These are phyloP conservation scores for Tricholomella constricta DNA, from an alignment of 768 basidiomycete genomes.

Conservation along the genomic window DNA sequence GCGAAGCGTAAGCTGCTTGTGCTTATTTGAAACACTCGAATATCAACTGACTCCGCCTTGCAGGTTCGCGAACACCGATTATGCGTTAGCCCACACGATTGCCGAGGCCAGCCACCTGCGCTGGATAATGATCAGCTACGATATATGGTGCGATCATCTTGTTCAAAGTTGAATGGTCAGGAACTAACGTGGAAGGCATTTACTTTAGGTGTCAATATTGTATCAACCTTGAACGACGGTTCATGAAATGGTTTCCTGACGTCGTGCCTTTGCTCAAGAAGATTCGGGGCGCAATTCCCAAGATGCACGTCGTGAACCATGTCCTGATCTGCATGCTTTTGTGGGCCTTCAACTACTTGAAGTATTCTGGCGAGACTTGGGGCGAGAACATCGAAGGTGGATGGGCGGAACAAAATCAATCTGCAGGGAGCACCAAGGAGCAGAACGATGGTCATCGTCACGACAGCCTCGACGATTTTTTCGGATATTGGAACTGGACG, in stretches of 20 bases:
- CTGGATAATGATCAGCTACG: slow-evolving; percentile 28
- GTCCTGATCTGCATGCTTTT: slow-evolving; percentile 22
- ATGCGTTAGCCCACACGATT: slow-evolving; percentile 21
- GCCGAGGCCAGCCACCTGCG: background rate
- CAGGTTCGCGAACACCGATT: slow-evolving; percentile 27
- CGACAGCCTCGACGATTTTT: slow-evolving; percentile 28
- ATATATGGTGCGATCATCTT: slow-evolving; percentile 23
- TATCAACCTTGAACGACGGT: slow-evolving; percentile 20
- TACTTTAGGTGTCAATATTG: slow-evolving; percentile 21
- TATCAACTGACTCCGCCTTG: background rate
- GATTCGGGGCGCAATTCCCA: slow-evolving; percentile 27
- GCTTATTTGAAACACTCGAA: background rate
- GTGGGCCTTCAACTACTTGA: slow-evolving; percentile 28
- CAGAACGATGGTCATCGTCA: slow-evolving; percentile 32
- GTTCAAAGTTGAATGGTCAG: too few species aligned
- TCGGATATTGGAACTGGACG: slow-evolving; percentile 27
- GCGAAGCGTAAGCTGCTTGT: slow-evolving; percentile 25
- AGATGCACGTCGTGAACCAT: slow-evolving; percentile 31
- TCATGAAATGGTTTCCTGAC: slow-evolving; percentile 17
- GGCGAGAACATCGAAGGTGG: slow-evolving; percentile 34
- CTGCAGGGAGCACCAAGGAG: slow-evolving; percentile 29
- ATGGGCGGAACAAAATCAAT: too few species aligned
- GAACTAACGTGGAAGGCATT: too few species aligned
- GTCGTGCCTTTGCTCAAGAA: slow-evolving; percentile 11
- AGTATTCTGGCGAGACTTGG: slow-evolving; percentile 21